Evolutionary conservation across 2,329 filamentous ascomycete species (phyloP).

Genomic region (Colletotrichum lupini): DNA sequence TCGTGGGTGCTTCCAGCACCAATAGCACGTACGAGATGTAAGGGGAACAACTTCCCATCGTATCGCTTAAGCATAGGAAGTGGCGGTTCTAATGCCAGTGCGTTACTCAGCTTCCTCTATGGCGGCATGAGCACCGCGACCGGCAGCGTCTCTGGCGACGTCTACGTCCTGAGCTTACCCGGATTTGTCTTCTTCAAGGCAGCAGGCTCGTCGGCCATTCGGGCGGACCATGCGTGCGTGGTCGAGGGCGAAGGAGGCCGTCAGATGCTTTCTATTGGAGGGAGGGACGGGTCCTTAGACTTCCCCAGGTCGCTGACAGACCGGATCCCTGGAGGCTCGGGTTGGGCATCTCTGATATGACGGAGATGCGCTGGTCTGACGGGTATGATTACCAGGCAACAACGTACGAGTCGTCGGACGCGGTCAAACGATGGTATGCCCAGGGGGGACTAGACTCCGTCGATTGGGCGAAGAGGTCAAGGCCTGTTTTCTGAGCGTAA

Average conservation of each 20-base stretch:
- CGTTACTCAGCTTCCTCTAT: slow-evolving; percentile 47
- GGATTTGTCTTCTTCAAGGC: slow-evolving; percentile 50
- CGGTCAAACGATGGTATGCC: slow-evolving; percentile 47
- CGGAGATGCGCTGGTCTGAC: slow-evolving; percentile 46
- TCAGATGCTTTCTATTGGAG: slow-evolving; percentile 54
- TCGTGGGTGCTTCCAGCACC: slow-evolving; percentile 45
- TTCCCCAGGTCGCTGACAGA: slow-evolving; percentile 39
- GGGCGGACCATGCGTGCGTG: slow-evolving; percentile 47
- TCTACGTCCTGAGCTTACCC: slow-evolving; percentile 50
- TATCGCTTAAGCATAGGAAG: no score
- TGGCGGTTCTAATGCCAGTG: no score
- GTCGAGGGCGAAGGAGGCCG: slow-evolving; percentile 44
- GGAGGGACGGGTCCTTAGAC: slow-evolving; percentile 42
- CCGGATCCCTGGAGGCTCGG: slow-evolving; percentile 49
- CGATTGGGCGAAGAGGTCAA: slow-evolving; percentile 41
- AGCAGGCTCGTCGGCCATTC: slow-evolving; percentile 38
- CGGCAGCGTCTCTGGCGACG: slow-evolving; percentile 40
- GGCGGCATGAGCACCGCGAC: slow-evolving; percentile 43
- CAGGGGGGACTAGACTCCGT: slow-evolving; percentile 42
- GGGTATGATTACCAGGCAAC: slow-evolving; percentile 47
- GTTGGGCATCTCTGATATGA: slow-evolving; percentile 54
- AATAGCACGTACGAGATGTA: slow-evolving; percentile 50
- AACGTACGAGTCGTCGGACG: slow-evolving; percentile 46
- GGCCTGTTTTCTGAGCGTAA: slow-evolving; percentile 37
- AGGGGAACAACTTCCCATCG: slow-evolving; percentile 1